These are phyloP conservation scores for Chimonanthus praecox DNA, from an alignment of 164 flowering plant species.

Conservation along the genomic window DNA sequence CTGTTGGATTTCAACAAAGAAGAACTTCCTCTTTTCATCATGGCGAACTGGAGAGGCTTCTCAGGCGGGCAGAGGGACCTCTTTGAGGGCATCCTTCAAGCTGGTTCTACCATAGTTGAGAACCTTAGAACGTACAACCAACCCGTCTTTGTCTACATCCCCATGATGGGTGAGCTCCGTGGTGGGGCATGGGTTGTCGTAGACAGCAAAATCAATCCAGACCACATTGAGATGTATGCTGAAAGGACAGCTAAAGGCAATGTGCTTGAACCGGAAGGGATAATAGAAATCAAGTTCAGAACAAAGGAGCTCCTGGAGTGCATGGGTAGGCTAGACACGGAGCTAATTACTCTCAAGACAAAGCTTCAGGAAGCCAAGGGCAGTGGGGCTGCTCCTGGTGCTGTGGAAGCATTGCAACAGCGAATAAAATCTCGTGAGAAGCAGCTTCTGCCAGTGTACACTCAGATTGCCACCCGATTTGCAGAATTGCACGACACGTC, in stretches of 20 bases:
- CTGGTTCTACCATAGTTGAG: conserved; percentile 97
- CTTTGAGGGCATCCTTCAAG: conserved; percentile 98
- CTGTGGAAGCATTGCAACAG: conserved; percentile 45
- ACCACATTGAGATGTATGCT: conserved; percentile 97
- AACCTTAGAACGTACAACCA: conserved; percentile 90
- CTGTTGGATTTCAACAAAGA: conserved; percentile 91
- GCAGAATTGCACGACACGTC: conserved; percentile 97
- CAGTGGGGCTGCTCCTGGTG: conserved; percentile 16
- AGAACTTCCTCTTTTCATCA: conserved; percentile 93
- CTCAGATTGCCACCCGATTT: conserved; percentile 92
- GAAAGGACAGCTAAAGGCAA: conserved; percentile 90
- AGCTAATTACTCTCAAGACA: conserved; percentile 53
- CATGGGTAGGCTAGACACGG: conserved; percentile 88
- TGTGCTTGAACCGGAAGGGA: conserved; percentile 99
- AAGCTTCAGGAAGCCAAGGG: conserved; percentile 53
- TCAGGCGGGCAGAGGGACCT: conserved; percentile 99
- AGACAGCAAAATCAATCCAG: conserved; percentile 85
- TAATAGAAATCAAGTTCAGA: conserved; percentile 94
- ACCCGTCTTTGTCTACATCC: conserved; percentile 95
- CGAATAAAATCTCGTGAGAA: conserved; percentile 77
- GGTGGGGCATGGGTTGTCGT: conserved; percentile 99
- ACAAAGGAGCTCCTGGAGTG: conserved; percentile 74
- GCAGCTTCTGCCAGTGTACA: conserved; percentile 81
- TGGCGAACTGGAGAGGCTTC: conserved; percentile 99
- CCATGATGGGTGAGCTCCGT: conserved; percentile 95